Evolutionary conservation across 139 green algal genomes (phyloP).

Genomic region (Edaphochlamys debaryana): DNA sequence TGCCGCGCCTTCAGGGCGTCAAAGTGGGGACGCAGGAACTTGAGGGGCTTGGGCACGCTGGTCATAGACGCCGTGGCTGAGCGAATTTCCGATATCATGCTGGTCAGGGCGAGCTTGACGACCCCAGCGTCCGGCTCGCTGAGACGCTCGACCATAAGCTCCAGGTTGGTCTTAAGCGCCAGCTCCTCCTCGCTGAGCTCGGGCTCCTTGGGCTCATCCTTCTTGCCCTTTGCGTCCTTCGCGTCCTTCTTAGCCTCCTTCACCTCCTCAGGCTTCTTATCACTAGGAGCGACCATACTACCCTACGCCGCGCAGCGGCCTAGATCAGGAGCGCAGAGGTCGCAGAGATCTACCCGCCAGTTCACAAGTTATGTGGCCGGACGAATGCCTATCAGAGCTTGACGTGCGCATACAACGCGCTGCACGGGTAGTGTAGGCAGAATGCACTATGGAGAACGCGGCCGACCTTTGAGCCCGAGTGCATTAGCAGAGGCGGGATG

Average conservation of each 20-base stretch:
- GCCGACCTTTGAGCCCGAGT: too few species aligned
- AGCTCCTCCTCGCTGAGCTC: constrained; percentile 93
- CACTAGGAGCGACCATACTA: constrained; percentile 5
- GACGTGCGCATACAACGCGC: too few species aligned
- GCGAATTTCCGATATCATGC: constrained; percentile 80
- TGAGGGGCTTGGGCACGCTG: constrained; percentile 97
- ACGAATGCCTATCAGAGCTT: too few species aligned
- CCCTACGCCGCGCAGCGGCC: constrained; percentile 8
- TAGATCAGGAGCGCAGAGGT: neutral
- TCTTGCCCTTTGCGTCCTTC: constrained; percentile 54
- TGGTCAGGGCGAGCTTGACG: constrained; percentile 76
- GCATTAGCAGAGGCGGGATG: too few species aligned
- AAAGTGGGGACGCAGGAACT: constrained; percentile 95
- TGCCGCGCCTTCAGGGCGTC: constrained; percentile 75
- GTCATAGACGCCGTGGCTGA: constrained; percentile 97
- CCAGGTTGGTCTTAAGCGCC: constrained; percentile 91
- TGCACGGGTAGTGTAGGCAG: too few species aligned
- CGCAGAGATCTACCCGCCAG: too few species aligned
- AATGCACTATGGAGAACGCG: too few species aligned
- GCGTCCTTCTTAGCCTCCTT: constrained; percentile 42
- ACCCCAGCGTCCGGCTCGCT: constrained; percentile 66
- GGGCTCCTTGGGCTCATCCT: constrained; percentile 64
- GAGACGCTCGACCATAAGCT: constrained; percentile 88
- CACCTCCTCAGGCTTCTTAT: constrained; percentile 7
- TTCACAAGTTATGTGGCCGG: too few species aligned